Percentiles rank a stretch among this genome's conserved stretches.
phyloP scores from a whole-genome alignment of 2,329 filamentous ascomycete genomes.

The Cadophora malorum region DNA sequence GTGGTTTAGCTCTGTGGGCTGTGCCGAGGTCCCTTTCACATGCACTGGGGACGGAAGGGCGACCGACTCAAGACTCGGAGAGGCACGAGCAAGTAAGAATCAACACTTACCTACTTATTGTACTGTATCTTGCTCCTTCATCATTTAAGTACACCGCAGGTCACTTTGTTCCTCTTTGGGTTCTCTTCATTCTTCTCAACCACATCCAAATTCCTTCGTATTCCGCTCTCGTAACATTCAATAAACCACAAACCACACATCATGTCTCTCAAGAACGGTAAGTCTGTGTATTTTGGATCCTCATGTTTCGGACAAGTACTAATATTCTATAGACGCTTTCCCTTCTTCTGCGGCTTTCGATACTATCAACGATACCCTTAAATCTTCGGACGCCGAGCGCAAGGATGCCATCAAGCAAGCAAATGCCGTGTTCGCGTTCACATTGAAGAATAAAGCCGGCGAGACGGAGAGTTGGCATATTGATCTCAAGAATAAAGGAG shows the following conservation, averaged over 20 bases:
- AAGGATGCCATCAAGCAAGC: conserved; percentile 90
- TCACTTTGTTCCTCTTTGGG: background rate
- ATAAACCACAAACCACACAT: background rate
- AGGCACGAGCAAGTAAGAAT: conserved; percentile 17
- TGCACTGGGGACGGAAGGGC: conserved; percentile 1
- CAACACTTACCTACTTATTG: background rate
- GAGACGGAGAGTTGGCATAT: conserved; percentile 90
- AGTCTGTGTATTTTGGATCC: conserved; percentile 6
- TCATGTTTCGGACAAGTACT: conserved; percentile 14
- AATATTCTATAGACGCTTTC: conserved; percentile 68
- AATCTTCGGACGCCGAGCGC: conserved; percentile 72
- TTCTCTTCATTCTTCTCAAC: background rate
- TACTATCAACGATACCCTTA: conserved; percentile 76
- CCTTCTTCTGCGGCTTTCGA: conserved; percentile 93
- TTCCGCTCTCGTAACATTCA: background rate
- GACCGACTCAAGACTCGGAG: background rate
- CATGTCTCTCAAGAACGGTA: conserved; percentile 80
- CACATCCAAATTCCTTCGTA: background rate
- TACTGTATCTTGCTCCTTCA: background rate
- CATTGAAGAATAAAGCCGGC: conserved; percentile 84
- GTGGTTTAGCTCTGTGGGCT: background rate
- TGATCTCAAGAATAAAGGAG: conserved; percentile 89
- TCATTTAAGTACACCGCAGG: conserved; percentile 8
- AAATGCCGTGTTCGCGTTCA: conserved; percentile 88
- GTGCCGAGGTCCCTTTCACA: conserved; percentile 16